Evolutionary conservation across 1,284 basidiomycete genomes (phyloP).

Genomic region (Pseudozyma tsukubaensis): DNA sequence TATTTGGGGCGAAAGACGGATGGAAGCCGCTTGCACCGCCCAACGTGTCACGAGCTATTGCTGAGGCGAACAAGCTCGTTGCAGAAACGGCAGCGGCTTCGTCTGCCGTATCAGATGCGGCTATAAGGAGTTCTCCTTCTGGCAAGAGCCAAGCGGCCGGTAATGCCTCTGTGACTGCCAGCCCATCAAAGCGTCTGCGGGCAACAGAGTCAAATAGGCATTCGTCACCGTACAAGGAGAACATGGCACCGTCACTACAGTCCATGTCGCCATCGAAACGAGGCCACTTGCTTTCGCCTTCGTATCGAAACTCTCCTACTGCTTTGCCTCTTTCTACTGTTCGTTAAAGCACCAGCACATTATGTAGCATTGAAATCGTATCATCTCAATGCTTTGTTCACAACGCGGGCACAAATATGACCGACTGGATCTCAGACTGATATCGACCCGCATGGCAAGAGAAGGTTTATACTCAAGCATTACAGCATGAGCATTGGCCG

Average conservation of each 20-base stretch:
- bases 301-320: slow-evolving; percentile 27
- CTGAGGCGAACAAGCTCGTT: slow-evolving; percentile 36
- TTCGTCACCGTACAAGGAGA: slow-evolving; percentile 35
- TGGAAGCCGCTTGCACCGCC: slow-evolving; percentile 45
- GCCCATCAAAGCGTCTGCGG: slow-evolving; percentile 30
- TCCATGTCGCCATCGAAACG: slow-evolving; percentile 34
- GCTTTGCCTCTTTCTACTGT: slow-evolving; percentile 34
- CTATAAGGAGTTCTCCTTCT: slow-evolving; percentile 6
- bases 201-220: neutral
- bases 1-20: slow-evolving; percentile 41
- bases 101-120: neutral
- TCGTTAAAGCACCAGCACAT: slow-evolving; percentile 6
- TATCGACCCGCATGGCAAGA: no score
- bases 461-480: no score
- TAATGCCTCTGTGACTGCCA: neutral
- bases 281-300: slow-evolving; percentile 12
- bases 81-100: slow-evolving; percentile 6
- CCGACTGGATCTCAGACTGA: neutral
- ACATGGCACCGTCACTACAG: slow-evolving; percentile 12
- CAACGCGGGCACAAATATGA: neutral
- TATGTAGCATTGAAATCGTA: neutral
- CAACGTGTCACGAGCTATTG: slow-evolving; percentile 37
- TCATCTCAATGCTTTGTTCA: neutral
- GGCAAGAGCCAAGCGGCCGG: slow-evolving; percentile 22
- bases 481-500: no score